These are phyloP conservation scores for Fusarium sambucinum DNA, from an alignment of 2,329 filamentous ascomycete genomes.

Conservation along the genomic window DNA sequence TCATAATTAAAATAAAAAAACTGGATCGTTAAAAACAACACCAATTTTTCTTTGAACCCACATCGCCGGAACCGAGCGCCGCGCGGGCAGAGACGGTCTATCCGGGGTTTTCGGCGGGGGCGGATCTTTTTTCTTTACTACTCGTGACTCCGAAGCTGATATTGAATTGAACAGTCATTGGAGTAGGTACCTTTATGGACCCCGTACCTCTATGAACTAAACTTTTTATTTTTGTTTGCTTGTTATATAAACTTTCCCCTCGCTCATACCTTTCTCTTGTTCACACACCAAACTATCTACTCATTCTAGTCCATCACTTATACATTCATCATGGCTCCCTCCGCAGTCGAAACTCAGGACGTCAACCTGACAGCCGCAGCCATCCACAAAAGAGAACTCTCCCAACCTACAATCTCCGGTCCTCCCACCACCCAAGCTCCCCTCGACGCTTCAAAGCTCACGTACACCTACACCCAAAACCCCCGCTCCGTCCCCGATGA, in stretches of 20 bases:
- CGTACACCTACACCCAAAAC: slow-evolving; percentile 63
- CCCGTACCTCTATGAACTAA: background rate
- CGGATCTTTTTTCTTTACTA: slow-evolving; percentile 27
- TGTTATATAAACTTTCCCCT: slow-evolving; percentile 21
- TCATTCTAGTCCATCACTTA: background rate
- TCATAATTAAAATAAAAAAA: slow-evolving; percentile 9
- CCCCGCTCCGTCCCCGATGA: slow-evolving; percentile 67
- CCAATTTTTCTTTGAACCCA: background rate
- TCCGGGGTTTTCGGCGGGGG: slow-evolving; percentile 31
- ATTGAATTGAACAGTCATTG: slow-evolving; percentile 7
- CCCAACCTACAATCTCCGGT: slow-evolving; percentile 51
- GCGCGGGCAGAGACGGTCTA: slow-evolving; percentile 49
- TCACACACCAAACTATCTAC: background rate
- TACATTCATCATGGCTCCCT: slow-evolving; percentile 58
- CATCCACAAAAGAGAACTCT: slow-evolving; percentile 62
- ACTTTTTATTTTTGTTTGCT: background rate
- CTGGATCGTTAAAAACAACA: slow-evolving; percentile 10
- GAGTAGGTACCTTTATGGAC: background rate
- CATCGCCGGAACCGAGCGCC: slow-evolving; percentile 42
- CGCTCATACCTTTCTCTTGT: background rate
- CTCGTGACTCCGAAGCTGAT: slow-evolving; percentile 21
- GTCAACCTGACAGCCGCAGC: slow-evolving; percentile 65
- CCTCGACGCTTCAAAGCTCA: slow-evolving; percentile 73
- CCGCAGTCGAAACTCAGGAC: slow-evolving; percentile 61
- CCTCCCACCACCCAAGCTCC: slow-evolving; percentile 64